Evolutionary conservation across 225 moss, liverwort and hornwort genomes (phyloP).

Genomic region (Climacium dendroides): DNA sequence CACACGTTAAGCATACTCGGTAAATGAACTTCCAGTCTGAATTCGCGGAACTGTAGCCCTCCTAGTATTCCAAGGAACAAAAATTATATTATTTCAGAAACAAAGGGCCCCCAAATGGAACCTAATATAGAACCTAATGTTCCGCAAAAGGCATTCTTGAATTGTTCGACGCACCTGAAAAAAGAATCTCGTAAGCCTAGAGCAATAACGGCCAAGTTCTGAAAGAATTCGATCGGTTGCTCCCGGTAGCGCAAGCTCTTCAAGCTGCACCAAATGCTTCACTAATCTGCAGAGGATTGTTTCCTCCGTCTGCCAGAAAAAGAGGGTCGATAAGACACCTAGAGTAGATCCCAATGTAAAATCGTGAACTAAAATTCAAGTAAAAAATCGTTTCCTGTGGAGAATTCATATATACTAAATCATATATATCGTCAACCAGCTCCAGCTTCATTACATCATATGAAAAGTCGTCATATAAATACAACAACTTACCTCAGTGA

Average conservation of each 20-base stretch:
- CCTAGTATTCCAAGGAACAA: not conserved
- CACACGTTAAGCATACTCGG: not conserved
- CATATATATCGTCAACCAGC: not conserved
- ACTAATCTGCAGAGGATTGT: conserved; percentile 50
- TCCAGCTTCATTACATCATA: not conserved
- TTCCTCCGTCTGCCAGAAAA: conserved; percentile 51
- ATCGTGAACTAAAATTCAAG: not conserved
- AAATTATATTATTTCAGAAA: not conserved
- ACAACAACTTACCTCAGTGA: conserved; percentile 32
- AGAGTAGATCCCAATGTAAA: not conserved
- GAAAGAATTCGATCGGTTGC: conserved; percentile 64
- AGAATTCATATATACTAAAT: not conserved
- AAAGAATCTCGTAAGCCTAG: conserved; percentile 53
- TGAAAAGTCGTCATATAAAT: not conserved
- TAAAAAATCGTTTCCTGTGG: not conserved
- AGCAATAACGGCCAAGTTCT: conserved; percentile 51
- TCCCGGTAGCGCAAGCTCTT: conserved; percentile 72
- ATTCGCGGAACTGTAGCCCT: not conserved
- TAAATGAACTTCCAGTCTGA: not conserved
- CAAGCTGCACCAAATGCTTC: conserved; percentile 54
- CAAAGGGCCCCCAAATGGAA: not conserved
- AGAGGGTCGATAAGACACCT: not conserved
- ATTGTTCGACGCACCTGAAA: conserved; percentile 43
- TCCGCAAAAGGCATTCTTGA: not conserved
- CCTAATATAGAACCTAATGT: not conserved